Evolutionary conservation across 768 basidiomycete genomes (phyloP), one percentile per base, ranked within the genome.

Genomic region (Lactarius quietus): DNA sequence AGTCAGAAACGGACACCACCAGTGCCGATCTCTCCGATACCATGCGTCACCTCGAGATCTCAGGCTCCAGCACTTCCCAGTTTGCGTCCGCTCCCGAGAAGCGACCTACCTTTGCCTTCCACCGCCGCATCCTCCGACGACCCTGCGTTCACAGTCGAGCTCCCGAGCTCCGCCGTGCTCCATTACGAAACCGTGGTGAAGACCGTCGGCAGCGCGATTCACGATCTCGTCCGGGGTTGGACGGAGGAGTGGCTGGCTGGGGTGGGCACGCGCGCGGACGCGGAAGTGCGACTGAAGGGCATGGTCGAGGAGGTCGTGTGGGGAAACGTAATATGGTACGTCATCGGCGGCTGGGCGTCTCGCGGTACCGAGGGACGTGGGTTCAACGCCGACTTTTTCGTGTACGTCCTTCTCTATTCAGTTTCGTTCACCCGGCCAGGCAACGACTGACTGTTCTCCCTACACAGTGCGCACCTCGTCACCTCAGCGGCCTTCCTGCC

Each of bases 281-380:
- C 59, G 39, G 68, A 68, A 23, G 56, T 48, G 4, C 76, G 80
- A 67, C 67, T 85, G 8, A 76, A 78, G 26, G 72, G 76, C 20
- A 89, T 87, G 72, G 76, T 86, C 29, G 85, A 86, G 67, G 88
- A 91, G 68, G 68, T 91, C 10, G 71, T 77, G 2, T 90, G 86
- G 84, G 74, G 80, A 26, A 80, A 78, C 55, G 75, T 76, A 0
- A 60, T 87, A 28, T 67, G 86, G 20, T 90, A 86, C 68, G 85
- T 80, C 1, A 75, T 85, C 33, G 82, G 80, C 9, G 86, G 86
- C 2, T 84, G 79, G 77, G 84, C 61, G 1, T 67, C 62, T 36
- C 68, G 57, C 23, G 65, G 71, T n/a, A 69, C 73, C 18, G 71
- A 43, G 7, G 66, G 54, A 17, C 54, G 73, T 29, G 23, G 23